Percentiles rank a stretch among this genome's conserved stretches.
phyloP scores from a whole-genome alignment of 371 early-diverging fungal species.

The Syncephalastrum monosporum region DNA sequence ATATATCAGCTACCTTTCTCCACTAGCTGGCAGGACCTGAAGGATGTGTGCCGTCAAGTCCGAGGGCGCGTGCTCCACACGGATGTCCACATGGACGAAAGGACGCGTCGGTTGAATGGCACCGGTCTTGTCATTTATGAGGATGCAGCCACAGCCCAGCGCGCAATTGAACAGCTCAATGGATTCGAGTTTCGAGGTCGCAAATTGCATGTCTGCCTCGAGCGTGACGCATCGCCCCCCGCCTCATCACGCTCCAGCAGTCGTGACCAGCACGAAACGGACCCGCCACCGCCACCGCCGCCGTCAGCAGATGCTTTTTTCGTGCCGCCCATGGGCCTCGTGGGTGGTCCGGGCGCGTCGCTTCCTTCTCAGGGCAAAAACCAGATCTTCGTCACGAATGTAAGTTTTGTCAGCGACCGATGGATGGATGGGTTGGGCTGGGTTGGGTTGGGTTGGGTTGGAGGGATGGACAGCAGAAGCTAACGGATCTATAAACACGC shows the following conservation, averaged over 20 bases:
- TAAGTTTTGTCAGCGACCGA: constrained; percentile 19
- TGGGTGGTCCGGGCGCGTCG: constrained; percentile 45
- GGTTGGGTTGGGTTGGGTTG: too few relatives aligned
- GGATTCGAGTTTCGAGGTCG: constrained; percentile 79
- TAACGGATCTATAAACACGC: background rate
- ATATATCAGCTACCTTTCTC: constrained; percentile 64
- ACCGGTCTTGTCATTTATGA: constrained; percentile 73
- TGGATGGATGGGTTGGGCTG: too few relatives aligned
- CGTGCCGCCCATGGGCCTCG: constrained; percentile 23
- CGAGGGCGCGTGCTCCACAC: constrained; percentile 60
- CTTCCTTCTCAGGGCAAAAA: constrained; percentile 43
- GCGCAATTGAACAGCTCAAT: constrained; percentile 72
- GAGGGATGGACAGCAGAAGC: too few relatives aligned
- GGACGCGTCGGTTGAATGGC: constrained; percentile 63
- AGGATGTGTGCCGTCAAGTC: constrained; percentile 72
- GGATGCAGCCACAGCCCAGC: constrained; percentile 55
- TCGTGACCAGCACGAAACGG: constrained; percentile 6
- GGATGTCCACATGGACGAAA: constrained; percentile 63
- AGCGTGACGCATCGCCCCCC: constrained; percentile 23
- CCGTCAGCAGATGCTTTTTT: constrained; percentile 4
- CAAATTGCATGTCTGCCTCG: constrained; percentile 67
- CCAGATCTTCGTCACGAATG: constrained; percentile 61
- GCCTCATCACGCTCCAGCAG: constrained; percentile 8
- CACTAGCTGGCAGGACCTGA: constrained; percentile 76
- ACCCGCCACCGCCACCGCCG: constrained; percentile 17